Conservation (phyloP, 176 grass and related monocot species). For the Cymbopogon citratus region DNA sequence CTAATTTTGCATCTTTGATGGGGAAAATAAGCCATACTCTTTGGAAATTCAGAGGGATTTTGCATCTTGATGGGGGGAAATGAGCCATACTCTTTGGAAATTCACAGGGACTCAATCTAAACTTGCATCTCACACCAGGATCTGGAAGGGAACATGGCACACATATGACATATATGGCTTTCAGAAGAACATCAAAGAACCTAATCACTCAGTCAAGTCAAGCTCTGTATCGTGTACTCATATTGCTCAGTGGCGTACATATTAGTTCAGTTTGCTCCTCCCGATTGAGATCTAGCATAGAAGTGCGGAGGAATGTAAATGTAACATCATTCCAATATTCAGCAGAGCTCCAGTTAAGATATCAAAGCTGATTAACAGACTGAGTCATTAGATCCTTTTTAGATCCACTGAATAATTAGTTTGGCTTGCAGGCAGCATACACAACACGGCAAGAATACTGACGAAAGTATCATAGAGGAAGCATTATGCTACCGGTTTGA, state of each 20-base stretch:
- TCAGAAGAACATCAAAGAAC: background rate
- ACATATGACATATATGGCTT: background rate
- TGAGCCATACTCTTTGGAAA: background rate
- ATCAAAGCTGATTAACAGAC: background rate
- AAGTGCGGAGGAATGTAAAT: background rate
- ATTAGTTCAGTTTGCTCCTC: background rate
- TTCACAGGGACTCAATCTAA: background rate
- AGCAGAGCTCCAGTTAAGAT: background rate
- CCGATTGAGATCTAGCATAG: background rate
- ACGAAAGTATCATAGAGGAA: constrained; percentile 26
- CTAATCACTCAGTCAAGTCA: background rate
- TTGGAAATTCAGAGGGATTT: background rate
- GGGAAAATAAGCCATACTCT: too few species aligned
- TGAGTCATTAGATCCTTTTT: background rate
- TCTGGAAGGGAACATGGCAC: background rate
- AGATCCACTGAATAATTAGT: background rate
- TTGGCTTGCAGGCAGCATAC: background rate
- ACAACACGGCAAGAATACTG: too few species aligned
- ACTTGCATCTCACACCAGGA: background rate
- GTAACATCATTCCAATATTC: background rate
- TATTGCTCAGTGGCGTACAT: background rate
- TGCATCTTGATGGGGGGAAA: too few species aligned
- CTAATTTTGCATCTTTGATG: too few species aligned
- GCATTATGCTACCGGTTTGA: background rate
- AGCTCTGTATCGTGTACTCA: background rate